phyloP scores from a whole-genome alignment of 768 basidiomycete species.

The Amanita molliuscula region DNA sequence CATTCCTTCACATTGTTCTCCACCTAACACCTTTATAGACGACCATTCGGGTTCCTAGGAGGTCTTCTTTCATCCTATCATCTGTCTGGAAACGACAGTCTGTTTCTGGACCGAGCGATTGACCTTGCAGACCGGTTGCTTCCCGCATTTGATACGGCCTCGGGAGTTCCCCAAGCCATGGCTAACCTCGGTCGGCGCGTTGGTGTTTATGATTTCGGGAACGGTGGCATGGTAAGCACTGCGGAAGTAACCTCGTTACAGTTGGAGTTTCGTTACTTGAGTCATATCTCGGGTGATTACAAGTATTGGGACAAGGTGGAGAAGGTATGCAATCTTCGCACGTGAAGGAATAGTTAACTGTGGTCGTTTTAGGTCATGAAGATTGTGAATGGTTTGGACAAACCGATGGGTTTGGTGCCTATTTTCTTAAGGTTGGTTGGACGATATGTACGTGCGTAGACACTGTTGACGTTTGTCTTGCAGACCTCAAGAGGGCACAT shows the following conservation, averaged over 20 bases:
- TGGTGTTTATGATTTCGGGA: slow-evolving; percentile 53
- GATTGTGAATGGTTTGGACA: slow-evolving; percentile 48
- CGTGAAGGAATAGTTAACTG: slow-evolving; percentile 7
- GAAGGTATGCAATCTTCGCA: slow-evolving; percentile 29
- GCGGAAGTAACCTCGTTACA: slow-evolving; percentile 84
- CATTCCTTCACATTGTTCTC: slow-evolving; percentile 28
- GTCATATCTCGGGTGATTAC: slow-evolving; percentile 63
- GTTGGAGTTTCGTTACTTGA: slow-evolving; percentile 84
- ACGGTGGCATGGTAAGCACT: slow-evolving; percentile 58
- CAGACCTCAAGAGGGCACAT: slow-evolving; percentile 33
- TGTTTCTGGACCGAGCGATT: slow-evolving; percentile 69
- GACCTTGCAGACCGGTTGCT: slow-evolving; percentile 83
- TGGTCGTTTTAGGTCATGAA: slow-evolving; percentile 32
- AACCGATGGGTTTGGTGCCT: slow-evolving; percentile 65
- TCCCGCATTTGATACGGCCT: slow-evolving; percentile 72
- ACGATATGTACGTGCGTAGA: neutral
- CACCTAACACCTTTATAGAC: slow-evolving; percentile 38
- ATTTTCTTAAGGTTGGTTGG: slow-evolving; percentile 68
- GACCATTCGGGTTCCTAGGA: slow-evolving; percentile 88
- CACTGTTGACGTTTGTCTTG: neutral
- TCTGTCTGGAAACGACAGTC: slow-evolving; percentile 56
- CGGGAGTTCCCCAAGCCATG: slow-evolving; percentile 69
- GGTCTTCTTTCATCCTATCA: slow-evolving; percentile 84
- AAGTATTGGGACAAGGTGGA: slow-evolving; percentile 82
- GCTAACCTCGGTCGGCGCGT: slow-evolving; percentile 58